Base-by-base conservation (phyloP, 2,329 filamentous ascomycete species). In the Aspergillus aculeatus region DNA sequence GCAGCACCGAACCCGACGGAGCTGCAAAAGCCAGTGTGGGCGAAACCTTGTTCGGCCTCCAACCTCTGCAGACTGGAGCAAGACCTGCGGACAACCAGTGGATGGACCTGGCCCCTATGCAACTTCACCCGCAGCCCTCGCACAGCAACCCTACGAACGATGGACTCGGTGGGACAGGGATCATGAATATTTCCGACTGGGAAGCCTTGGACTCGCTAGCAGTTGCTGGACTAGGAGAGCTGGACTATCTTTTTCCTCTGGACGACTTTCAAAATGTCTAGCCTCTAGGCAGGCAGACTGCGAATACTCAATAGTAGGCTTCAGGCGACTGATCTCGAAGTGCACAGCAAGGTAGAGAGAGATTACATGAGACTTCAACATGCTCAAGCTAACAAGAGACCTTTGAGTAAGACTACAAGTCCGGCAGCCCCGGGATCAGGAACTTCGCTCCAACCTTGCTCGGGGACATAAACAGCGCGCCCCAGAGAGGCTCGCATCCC, bases 151-250 rank as follows among this genome's bases (percentile, higher is more conserved):
- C 61, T 5, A 49, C 56, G 4, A 52, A 64, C 32, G 61, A 66
- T 56, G 61, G 53, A 16, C 66, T 64, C 41, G 63, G 66, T 2
- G 32, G 56, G 32, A 63, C 63, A 2, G 63, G 62, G 26, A 53
- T 62, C 38, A 54, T 62, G 32, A 66, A 68, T 48, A 44, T 72
- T 24, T 65, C 68, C 4, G 62, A 67, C 24, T 73, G 67, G 70
- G 66, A 66, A 7, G 65, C 70, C 7, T 70, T 69, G 32, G 68
- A 73, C 58, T 74, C 70, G 16, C 57, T 74, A 26, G 71, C 60
- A 23, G 23, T 63, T 19, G 65, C 61, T 2, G 64, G 62, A 1
- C 23, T 68, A 2, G 65, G 65, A 10, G 63, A 67, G 32, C 63
- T 65, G 32, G 64, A 62, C 0, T 51, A 61, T 38, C 41, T 64